Percentiles rank a stretch among this genome's conserved stretches.
Conservation (phyloP, 2,329 filamentous ascomycete genomes). For the Penicillium expansum region DNA sequence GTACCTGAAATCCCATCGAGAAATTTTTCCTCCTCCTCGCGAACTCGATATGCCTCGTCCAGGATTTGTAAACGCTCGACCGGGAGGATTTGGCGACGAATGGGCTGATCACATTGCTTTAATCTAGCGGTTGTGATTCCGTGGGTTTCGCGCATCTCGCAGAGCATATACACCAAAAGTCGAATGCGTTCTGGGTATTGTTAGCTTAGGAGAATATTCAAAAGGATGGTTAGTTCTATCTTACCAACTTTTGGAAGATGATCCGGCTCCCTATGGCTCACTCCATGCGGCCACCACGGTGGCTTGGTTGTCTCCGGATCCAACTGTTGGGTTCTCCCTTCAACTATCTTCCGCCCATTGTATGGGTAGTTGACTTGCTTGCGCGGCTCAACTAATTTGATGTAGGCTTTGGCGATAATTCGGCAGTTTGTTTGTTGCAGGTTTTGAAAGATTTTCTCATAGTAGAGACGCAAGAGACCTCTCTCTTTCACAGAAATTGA, state of each 20-base stretch:
- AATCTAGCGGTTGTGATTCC: conserved; percentile 40
- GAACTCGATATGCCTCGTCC: conserved; percentile 42
- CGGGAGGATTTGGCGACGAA: conserved; percentile 38
- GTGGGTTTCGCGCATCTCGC: conserved; percentile 36
- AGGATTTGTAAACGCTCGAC: conserved; percentile 36
- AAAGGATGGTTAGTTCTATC: not conserved
- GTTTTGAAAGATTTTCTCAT: conserved; percentile 34
- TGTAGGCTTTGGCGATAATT: conserved; percentile 35
- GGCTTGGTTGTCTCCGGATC: conserved; percentile 36
- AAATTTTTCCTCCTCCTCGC: conserved; percentile 40
- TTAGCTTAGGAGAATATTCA: not conserved
- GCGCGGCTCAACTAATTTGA: conserved; percentile 38
- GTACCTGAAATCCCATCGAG: conserved; percentile 39
- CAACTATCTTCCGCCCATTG: conserved; percentile 36
- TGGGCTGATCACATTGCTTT: conserved; percentile 41
- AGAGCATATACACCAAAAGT: conserved; percentile 42
- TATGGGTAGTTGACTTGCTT: conserved; percentile 40
- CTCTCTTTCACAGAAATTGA: conserved; percentile 27
- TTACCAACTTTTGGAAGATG: conserved; percentile 36
- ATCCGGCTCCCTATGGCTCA: conserved; percentile 36
- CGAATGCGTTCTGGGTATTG: conserved; percentile 36
- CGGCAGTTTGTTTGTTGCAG: conserved; percentile 39
- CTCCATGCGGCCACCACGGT: conserved; percentile 36
- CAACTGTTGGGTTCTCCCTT: conserved; percentile 30
- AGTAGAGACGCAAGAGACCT: conserved; percentile 29